Base-by-base conservation (phyloP, 805 yeast genomes). In the Yarrowia keelungensis region DNA sequence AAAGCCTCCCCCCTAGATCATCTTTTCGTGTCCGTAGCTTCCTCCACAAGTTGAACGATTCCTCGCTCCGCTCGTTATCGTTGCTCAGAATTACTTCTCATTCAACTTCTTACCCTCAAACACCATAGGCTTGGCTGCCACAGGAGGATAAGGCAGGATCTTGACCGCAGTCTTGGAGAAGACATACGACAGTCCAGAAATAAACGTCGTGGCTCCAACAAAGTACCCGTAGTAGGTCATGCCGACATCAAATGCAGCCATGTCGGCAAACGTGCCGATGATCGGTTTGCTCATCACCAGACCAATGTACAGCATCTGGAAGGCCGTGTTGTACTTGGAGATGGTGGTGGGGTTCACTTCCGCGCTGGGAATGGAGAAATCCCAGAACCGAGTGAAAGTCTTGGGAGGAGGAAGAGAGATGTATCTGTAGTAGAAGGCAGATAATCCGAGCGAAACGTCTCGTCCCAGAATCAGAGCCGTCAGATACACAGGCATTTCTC, bases 231-330 rank as follows among this genome's bases (percentile, higher is more conserved):
- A 70, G 16, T 71, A 76, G 16, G 70, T 69, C 22, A 74, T 71
- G 5, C 74, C 73, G 8, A 67, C 43, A 12, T 62, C 76, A 65
- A 80, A 73, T 8, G 71, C 70, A 5, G 75, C 73, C 0, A 80
- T 76, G 16, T 58, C 73, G 0, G 70, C 61, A 14, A 75, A 74
- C 10, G 84, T 70, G 45, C 79, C 51, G 16, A 83, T 68, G 1
- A 85, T 87, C 0, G 90, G 90, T 67, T 83, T 81, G 16, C 85
- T 78, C 67, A 89, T 86, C 67, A 86, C 84, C 15, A 83, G 75
- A 0, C 89, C 97, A 53, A 95, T 84, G 73, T 93, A 93, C 2
- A 90, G 76, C 98, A 95, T 94, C 77, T 95, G 99, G 70, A 95
- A 83, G 0, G 88, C 91, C 0, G 99, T 95, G 79, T 95, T 95